Evolutionary conservation across 1,284 basidiomycete species (phyloP).

Genomic region (Puccinia hordei): DNA sequence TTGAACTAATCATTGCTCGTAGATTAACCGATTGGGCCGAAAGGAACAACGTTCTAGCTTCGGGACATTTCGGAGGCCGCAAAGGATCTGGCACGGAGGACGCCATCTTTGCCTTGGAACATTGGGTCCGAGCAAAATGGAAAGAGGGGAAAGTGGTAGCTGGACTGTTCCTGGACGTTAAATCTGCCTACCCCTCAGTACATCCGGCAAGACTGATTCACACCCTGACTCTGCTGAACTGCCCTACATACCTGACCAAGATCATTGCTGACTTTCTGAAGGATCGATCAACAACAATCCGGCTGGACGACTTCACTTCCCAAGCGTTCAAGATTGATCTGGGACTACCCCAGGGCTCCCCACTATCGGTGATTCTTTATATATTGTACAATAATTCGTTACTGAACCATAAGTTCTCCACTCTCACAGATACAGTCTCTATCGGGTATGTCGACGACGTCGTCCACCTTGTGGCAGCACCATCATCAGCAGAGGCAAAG

Average conservation of each 20-base stretch:
- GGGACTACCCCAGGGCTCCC: constrained; percentile 29
- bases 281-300: background rate
- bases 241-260: background rate
- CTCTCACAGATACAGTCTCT: background rate
- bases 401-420: background rate
- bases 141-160: constrained; percentile 11
- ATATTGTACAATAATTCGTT: constrained; percentile 19
- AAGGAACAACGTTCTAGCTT: background rate
- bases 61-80: background rate
- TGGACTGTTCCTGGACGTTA: constrained; percentile 8
- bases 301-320: background rate
- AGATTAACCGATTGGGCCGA: background rate
- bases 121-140: constrained; percentile 1
- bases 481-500: background rate
- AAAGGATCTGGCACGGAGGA: background rate
- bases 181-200: constrained; percentile 26
- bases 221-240: background rate
- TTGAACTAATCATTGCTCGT: background rate
- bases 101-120: no score
- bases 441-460: constrained; percentile 30
- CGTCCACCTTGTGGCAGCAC: constrained; percentile 1
- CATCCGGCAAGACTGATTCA: background rate
- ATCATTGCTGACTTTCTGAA: constrained; percentile 1
- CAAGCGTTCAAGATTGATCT: background rate
- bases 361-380: constrained; percentile 26